phyloP scores from a whole-genome alignment of 768 basidiomycete genomes.

The Lactifluus subvellereus region DNA sequence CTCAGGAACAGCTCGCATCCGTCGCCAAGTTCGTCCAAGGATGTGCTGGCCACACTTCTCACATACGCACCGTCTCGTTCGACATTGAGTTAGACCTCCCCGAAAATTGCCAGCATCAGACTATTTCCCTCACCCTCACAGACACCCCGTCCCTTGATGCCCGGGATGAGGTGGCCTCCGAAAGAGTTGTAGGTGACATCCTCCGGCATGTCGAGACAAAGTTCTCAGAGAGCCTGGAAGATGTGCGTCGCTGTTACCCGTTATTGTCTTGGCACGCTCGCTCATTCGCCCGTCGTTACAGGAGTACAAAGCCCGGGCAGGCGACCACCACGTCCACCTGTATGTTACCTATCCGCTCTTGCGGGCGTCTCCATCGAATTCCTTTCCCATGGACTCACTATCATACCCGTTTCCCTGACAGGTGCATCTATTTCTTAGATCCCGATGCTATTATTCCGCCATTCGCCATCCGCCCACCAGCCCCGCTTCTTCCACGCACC shows the following conservation, averaged over 20 bases:
- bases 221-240: conserved; percentile 67
- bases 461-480: conserved; percentile 58
- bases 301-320: conserved; percentile 66
- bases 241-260: conserved; percentile 48
- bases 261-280: conserved; percentile 3
- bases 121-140: conserved; percentile 63
- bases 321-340: conserved; percentile 80
- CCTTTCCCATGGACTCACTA: conserved; percentile 20
- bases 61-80: conserved; percentile 63
- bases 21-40: conserved; percentile 81
- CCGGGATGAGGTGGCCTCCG: conserved; percentile 55
- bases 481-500: conserved; percentile 59
- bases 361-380: conserved; percentile 10
- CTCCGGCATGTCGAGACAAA: conserved; percentile 66
- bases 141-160: conserved; percentile 82
- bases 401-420: conserved; percentile 29
- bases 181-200: conserved; percentile 60
- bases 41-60: conserved; percentile 63
- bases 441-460: conserved; percentile 76
- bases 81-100: conserved; percentile 60
- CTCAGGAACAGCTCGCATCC: conserved; percentile 71
- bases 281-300: conserved; percentile 31
- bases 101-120: conserved; percentile 39
- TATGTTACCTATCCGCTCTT: conserved; percentile 34
- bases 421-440: conserved; percentile 85